Evolutionary conservation across 83 land plant species (phyloP), one percentile per base, ranked within the genome.

Genomic region (Diphasiastrum complanatum): DNA sequence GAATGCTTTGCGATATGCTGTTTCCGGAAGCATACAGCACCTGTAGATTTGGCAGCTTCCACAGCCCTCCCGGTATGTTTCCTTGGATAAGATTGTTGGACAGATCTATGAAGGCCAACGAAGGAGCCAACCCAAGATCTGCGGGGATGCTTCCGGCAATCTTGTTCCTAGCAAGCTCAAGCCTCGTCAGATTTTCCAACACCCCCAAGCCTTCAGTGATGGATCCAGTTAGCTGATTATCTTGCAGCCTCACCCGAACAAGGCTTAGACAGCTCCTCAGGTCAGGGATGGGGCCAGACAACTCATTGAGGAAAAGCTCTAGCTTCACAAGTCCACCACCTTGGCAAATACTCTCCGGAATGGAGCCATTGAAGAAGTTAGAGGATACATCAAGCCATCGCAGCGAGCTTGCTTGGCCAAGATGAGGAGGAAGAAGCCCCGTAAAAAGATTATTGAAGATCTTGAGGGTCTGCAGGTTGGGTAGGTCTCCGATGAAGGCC

Each of bases 351-450:
- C 41, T 33, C 0, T 37, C 35, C 4, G 61, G 61, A 1, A 58
- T 58, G 20, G 20, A 25, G 14, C 67, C 67, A 11, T 60, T 29
- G 33, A 64, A 25, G 23, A 30, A 26, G 33, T 48, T 64, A 19
- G 10, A 18, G 18, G 22, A 31, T 0, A 64, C n/a, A 36, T 4
- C 30, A 33, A 64, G 34, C 8, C n/a, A 27, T 2, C 6, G 14
- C 8, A 64, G 67, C 20, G 27, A 22, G 14, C 2, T 0, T 25
- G 24, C 23, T 16, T 12, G 23, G 32, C 67, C 61, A 33, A 49
- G 28, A 5, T 64, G 1, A 19, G 36, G 62, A 20, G 67, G 67
- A 16, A 64, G 29, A 22, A 26, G 31, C 60, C 67, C 67, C 14
- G 31, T 14, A 40, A 64, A 5, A 10, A 29, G 67, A 40, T 64